Conservation (phyloP, 345 rosid species). For the Salix suchowensis region DNA sequence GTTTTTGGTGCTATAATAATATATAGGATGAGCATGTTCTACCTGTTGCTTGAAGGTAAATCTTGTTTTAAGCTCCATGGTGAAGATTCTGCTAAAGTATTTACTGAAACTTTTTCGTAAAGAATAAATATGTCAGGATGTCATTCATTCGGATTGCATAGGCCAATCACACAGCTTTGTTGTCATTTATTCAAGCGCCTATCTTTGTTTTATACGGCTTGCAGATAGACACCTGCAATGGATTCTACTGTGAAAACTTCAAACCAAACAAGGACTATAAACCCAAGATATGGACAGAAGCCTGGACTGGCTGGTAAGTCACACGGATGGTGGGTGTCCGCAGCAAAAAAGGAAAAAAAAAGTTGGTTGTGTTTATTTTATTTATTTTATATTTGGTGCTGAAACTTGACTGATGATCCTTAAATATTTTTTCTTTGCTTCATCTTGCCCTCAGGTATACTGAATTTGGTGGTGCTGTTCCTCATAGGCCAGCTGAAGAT, state of each 20-base stretch:
- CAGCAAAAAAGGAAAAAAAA: too few species aligned
- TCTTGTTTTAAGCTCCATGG: too few species aligned
- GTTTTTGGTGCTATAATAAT: background rate
- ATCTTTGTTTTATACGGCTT: background rate
- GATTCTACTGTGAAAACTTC: constrained; percentile 42
- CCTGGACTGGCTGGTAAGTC: constrained; percentile 36
- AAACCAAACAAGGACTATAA: constrained; percentile 36
- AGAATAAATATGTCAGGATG: background rate
- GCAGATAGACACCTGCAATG: constrained; percentile 42
- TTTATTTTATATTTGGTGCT: too few species aligned
- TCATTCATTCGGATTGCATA: background rate
- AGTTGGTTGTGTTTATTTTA: too few species aligned
- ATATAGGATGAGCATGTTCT: background rate
- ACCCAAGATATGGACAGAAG: constrained; percentile 46
- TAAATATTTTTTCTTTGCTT: background rate
- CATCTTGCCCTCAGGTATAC: constrained; percentile 24
- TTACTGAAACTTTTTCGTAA: background rate
- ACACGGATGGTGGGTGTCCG: background rate
- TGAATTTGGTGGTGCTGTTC: constrained; percentile 42
- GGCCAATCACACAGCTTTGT: background rate
- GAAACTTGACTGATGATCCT: background rate
- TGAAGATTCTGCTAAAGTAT: background rate
- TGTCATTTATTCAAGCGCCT: background rate
- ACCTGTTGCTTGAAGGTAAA: background rate
- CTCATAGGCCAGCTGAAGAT: constrained; percentile 45